Evolutionary conservation across 106 monocot species (phyloP).

Genomic region (Ottelia alismoides): DNA sequence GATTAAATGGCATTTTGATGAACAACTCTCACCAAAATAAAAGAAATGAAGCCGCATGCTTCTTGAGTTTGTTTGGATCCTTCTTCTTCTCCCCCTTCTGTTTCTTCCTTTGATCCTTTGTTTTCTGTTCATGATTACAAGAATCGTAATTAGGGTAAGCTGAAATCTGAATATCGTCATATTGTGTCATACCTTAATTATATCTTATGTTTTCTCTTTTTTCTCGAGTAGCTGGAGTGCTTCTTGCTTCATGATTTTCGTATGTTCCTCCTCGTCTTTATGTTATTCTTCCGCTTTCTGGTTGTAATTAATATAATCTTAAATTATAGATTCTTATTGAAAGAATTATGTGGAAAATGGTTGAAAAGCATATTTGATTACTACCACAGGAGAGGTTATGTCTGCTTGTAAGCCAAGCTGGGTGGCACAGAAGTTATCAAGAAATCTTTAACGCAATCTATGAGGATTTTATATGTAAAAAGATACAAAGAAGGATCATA

Average conservation of each 20-base stretch:
- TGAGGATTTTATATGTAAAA: too few relatives aligned
- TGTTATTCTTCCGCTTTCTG: constrained; percentile 48
- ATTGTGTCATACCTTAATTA: constrained; percentile 65
- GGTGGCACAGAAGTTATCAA: too few relatives aligned
- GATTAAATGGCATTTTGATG: too few relatives aligned
- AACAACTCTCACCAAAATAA: constrained; percentile 92
- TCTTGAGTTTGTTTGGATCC: constrained; percentile 85
- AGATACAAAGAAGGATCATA: too few relatives aligned
- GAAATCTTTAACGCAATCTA: too few relatives aligned
- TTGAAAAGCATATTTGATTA: too few relatives aligned
- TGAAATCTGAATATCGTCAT: too few relatives aligned
- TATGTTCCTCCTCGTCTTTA: constrained; percentile 62
- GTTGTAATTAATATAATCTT: not conserved
- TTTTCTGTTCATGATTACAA: too few relatives aligned
- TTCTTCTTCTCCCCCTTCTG: constrained; percentile 19
- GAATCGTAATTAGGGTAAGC: not conserved
- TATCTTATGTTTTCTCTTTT: constrained; percentile 76
- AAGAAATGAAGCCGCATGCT: constrained; percentile 53
- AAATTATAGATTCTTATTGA: too few relatives aligned
- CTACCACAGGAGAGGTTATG: constrained; percentile 48
- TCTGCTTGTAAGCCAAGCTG: constrained; percentile 53
- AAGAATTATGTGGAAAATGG: too few relatives aligned
- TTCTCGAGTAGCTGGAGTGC: constrained; percentile 89
- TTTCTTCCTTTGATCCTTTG: constrained; percentile 34
- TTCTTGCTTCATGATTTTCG: constrained; percentile 75